A percentile compares a stretch with the other conserved stretches of the same genome.
Evolutionary conservation across 2,329 filamentous ascomycete species (phyloP).

Genomic region (Exophiala sp.): DNA sequence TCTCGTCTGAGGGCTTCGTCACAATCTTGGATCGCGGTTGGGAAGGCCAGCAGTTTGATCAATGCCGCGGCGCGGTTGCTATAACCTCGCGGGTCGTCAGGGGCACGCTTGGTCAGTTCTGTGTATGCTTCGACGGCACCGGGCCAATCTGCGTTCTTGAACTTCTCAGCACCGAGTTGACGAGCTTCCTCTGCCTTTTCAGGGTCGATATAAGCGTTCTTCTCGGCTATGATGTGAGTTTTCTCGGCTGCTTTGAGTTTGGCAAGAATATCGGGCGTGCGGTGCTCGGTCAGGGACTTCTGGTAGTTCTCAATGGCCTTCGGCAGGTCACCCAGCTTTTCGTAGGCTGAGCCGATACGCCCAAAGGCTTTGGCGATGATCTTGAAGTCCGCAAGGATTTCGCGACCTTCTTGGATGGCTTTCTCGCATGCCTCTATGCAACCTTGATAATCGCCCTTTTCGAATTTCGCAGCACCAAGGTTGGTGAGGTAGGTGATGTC

Average conservation of each 20-base stretch:
- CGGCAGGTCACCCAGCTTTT: constrained; percentile 77
- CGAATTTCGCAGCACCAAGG: constrained; percentile 86
- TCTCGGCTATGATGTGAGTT: constrained; percentile 71
- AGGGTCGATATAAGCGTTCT: constrained; percentile 79
- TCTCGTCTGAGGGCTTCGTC: constrained; percentile 88
- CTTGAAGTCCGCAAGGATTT: constrained; percentile 94
- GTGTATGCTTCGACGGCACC: constrained; percentile 89
- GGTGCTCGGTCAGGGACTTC: constrained; percentile 91
- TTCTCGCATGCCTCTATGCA: constrained; percentile 82
- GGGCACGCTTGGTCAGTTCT: constrained; percentile 95
- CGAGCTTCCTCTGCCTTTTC: constrained; percentile 92
- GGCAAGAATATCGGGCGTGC: constrained; percentile 85
- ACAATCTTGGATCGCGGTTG: constrained; percentile 88
- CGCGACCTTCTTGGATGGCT: constrained; percentile 84
- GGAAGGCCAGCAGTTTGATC: constrained; percentile 95
- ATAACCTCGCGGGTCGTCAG: constrained; percentile 89
- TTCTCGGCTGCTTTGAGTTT: constrained; percentile 93
- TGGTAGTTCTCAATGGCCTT: constrained; percentile 87
- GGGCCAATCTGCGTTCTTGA: constrained; percentile 95
- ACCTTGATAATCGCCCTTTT: constrained; percentile 90
- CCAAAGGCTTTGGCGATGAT: constrained; percentile 87
- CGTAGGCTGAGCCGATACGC: constrained; percentile 88
- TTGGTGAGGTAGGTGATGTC: constrained; percentile 99
- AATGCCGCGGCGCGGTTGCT: constrained; percentile 96
- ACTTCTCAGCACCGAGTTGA: constrained; percentile 91